A percentile compares a stretch with the other conserved stretches of the same genome.
Conservation (phyloP, 495 filamentous ascomycete genomes). For the Copromyces sp. region DNA sequence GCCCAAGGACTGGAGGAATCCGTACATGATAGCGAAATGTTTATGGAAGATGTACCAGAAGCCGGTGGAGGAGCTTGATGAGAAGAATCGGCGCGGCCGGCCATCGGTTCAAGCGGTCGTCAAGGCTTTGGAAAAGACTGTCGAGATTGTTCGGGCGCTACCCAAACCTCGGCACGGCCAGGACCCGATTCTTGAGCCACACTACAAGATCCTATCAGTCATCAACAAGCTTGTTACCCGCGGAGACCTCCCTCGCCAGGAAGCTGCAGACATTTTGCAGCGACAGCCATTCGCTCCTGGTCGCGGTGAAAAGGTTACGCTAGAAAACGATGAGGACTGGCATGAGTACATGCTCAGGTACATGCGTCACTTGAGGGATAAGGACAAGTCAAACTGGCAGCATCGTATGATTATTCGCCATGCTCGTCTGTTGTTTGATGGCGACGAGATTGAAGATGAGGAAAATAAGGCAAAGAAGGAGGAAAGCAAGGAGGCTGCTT, state of each 20-base stretch:
- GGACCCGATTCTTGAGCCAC: conserved; percentile 86
- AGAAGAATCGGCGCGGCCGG: conserved; percentile 28
- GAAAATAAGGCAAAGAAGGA: conserved; percentile 20
- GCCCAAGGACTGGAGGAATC: conserved; percentile 79
- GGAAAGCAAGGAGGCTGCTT: conserved; percentile 20
- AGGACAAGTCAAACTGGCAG: conserved; percentile 95
- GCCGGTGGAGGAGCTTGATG: conserved; percentile 41
- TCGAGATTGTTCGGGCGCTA: conserved; percentile 49
- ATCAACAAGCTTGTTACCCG: conserved; percentile 68
- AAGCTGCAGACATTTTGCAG: conserved; percentile 33
- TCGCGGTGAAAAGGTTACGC: conserved; percentile 23
- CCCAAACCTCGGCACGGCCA: conserved; percentile 69
- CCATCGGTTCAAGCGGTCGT: conserved; percentile 51
- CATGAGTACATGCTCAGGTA: conserved; percentile 62
- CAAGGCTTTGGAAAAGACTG: conserved; percentile 54
- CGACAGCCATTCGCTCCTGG: conserved; percentile 35
- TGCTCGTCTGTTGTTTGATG: conserved; percentile 62
- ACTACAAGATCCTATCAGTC: conserved; percentile 87
- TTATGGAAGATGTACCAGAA: conserved; percentile 85
- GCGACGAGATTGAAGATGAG: conserved; percentile 7
- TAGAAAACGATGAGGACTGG: conserved; percentile 54
- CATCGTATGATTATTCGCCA: conserved; percentile 79
- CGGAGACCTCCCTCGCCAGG: conserved; percentile 32
- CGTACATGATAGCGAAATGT: conserved; percentile 89
- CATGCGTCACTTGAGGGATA: conserved; percentile 63